Evolutionary conservation across 129 eudicot species (phyloP), one percentile per base, ranked within the genome.

Genomic region (Helichrysum umbraculigerum): DNA sequence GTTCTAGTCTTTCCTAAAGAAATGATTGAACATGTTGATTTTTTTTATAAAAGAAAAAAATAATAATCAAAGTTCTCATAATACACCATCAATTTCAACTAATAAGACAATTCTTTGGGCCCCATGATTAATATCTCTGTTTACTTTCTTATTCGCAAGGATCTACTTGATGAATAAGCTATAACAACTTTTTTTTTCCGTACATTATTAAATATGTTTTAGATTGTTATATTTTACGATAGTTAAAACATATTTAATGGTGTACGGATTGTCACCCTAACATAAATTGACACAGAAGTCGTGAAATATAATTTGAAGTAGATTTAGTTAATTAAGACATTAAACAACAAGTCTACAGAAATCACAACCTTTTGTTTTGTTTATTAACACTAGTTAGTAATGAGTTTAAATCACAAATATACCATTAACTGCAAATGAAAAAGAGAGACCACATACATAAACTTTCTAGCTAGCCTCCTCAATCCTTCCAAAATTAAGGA

Each of bases 101-200:
- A 78, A 70, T 78, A 61, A 78, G 77, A 78, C 82, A 78, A 70
- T 70, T 70, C 11, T 39, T 7, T 17, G 30, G 28, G 41, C 29
- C 44, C 44, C 64, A 11, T 78, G 56, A 77, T 68, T 57, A 68
- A 37, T 35, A 61, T 57, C n/a, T 37, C 19, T 39, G 60, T 68
- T 56, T 54, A 57, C 67, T 54, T 68, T 77, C 58, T 21, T 68
- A 30, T 37, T 56, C 67, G 57, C 28, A 57, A 16, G 37, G 22
- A 64, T 64, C 69, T 64, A 32, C 2, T 59, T 4, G 14, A 41
- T n/a, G n/a, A n/a, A n/a, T n/a, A n/a, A n/a, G n/a, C n/a, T n/a
- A n/a, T n/a, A n/a, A n/a, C n/a, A n/a, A n/a, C n/a, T n/a, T n/a
- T n/a, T n/a, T n/a, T n/a, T n/a, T n/a, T n/a, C n/a, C n/a, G n/a